phyloP scores from a whole-genome alignment of 345 rosid species.

The Euphorbia peplus region DNA sequence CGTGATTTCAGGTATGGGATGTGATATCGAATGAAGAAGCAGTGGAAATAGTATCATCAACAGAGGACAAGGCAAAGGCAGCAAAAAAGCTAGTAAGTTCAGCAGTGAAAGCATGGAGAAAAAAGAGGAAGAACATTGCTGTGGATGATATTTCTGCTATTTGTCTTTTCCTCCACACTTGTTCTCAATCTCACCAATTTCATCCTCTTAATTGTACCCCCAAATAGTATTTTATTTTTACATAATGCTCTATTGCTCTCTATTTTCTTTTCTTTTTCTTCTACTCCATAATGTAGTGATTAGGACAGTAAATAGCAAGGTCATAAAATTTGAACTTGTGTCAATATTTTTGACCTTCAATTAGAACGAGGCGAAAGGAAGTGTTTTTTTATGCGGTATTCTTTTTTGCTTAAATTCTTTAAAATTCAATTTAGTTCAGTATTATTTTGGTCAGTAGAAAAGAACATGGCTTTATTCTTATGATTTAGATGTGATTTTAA shows the following conservation, averaged over 20 bases:
- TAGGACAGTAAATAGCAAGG: too few species aligned
- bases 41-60: slow-evolving; percentile 57
- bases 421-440: too few species aligned
- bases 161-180: slow-evolving; percentile 75
- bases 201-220: slow-evolving; percentile 12
- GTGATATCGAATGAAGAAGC: slow-evolving; percentile 89
- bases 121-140: slow-evolving; percentile 69
- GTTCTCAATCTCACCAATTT: slow-evolving; percentile 24
- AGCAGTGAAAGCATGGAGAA: slow-evolving; percentile 69
- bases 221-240: slow-evolving; percentile 12
- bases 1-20: slow-evolving; percentile 70
- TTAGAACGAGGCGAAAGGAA: too few species aligned
- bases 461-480: too few species aligned
- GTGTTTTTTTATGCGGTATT: too few species aligned
- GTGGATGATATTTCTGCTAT: slow-evolving; percentile 92
- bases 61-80: slow-evolving; percentile 53
- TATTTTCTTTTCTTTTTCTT: background rate
- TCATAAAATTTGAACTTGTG: too few species aligned
- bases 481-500: too few species aligned
- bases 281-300: too few species aligned
- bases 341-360: too few species aligned
- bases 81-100: slow-evolving; percentile 63
- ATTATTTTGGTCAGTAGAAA: too few species aligned
- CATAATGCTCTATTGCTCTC: background rate
- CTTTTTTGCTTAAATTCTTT: too few species aligned